These are phyloP conservation scores for Calonectria pauciramosa DNA, from an alignment of 2,329 filamentous ascomycete genomes.

Conservation along the genomic window DNA sequence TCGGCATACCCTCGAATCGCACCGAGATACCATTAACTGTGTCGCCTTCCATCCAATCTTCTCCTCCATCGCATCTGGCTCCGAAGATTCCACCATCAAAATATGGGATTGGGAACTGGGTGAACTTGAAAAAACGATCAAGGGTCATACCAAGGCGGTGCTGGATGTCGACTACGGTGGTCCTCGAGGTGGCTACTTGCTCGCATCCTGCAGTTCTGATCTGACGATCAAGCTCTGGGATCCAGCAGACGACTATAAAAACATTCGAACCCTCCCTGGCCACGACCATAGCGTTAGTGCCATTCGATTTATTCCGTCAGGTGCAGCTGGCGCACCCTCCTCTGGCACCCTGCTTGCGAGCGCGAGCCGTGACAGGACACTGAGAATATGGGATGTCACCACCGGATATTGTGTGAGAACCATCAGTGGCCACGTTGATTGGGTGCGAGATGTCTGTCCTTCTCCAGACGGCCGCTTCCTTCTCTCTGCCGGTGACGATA, in stretches of 20 bases:
- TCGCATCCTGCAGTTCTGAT: constrained; percentile 84
- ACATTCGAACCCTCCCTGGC: constrained; percentile 89
- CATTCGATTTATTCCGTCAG: constrained; percentile 88
- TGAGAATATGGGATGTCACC: constrained; percentile 93
- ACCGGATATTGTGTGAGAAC: constrained; percentile 95
- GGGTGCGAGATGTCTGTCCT: constrained; percentile 90
- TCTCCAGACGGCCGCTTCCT: constrained; percentile 88
- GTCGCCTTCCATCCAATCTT: constrained; percentile 95
- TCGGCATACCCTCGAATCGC: constrained; percentile 85
- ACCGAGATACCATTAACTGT: constrained; percentile 85
- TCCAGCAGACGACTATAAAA: constrained; percentile 92
- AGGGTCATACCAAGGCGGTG: constrained; percentile 91
- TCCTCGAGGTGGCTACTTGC: constrained; percentile 69
- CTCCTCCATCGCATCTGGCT: constrained; percentile 89
- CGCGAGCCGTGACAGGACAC: constrained; percentile 85
- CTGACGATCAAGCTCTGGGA: constrained; percentile 97
- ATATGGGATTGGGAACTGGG: constrained; percentile 98
- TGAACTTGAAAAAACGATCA: constrained; percentile 90
- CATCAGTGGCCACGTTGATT: constrained; percentile 86
- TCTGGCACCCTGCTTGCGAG: constrained; percentile 89
- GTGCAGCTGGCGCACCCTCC: constrained; percentile 81
- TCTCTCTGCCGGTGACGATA: constrained; percentile 86
- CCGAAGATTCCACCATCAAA: constrained; percentile 94
- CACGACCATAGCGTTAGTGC: constrained; percentile 94
- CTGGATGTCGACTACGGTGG: constrained; percentile 93